A percentile compares a stretch with the other conserved stretches of the same genome.
These are phyloP conservation scores for Vitis vinifera DNA, from an alignment of 164 flowering plant species.

Conservation along the genomic window DNA sequence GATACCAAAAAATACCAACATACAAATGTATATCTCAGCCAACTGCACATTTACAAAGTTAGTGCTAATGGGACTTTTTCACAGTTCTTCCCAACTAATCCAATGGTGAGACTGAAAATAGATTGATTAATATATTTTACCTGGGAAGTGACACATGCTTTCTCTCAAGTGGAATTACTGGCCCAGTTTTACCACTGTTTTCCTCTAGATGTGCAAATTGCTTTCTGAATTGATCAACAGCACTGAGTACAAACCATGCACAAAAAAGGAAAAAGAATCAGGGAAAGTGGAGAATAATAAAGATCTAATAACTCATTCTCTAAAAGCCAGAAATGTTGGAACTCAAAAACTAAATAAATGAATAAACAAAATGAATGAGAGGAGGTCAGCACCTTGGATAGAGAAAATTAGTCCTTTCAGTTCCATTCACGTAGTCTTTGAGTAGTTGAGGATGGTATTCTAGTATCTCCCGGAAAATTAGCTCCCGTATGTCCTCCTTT, in stretches of 20 bases:
- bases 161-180: conserved; percentile 73
- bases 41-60: too few relatives aligned
- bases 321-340: background rate
- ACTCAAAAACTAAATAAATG: background rate
- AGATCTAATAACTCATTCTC: background rate
- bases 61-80: too few relatives aligned
- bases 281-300: background rate
- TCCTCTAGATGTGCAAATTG: conserved; percentile 93
- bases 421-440: conserved; percentile 76
- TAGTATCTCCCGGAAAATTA: conserved; percentile 81
- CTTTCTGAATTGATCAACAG: conserved; percentile 82
- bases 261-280: background rate
- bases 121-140: conserved; percentile 29
- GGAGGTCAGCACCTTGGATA: conserved; percentile 69
- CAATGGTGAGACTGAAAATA: background rate
- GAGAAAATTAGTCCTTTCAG: conserved; percentile 80
- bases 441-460: conserved; percentile 93
- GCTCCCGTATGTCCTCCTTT: conserved; percentile 82
- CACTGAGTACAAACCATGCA: conserved; percentile 46
- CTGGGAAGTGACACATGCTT: conserved; percentile 92
- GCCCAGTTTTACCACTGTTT: conserved; percentile 74
- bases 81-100: background rate
- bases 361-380: background rate
- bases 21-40: too few relatives aligned
- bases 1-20: background rate